Base-by-base conservation (phyloP, 768 basidiomycete species). In the Astraeus odoratus region DNA sequence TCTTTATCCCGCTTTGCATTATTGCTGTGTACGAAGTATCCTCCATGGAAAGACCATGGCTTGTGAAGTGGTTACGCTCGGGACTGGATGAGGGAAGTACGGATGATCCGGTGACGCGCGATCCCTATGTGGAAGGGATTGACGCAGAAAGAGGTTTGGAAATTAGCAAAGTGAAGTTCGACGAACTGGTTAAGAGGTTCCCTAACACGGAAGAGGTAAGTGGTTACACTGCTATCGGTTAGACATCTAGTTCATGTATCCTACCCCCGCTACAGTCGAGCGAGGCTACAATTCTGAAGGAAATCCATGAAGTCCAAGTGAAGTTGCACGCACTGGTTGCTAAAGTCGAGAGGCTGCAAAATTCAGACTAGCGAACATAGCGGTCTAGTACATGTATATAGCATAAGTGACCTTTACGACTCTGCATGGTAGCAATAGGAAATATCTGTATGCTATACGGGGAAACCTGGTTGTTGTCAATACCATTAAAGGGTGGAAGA, bases 1-100 rank as follows among this genome's bases (percentile, higher is more conserved):
- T 97, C 71, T 85, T 83, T 65, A 48, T 92, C 43, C 91, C 92
- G 3, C 69, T 96, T 24, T 67, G 73, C 3, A 41, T 73, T 13
- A 86, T 96, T 50, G 86, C 90, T 0, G 55, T 93, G 26, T 85
- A 72, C 55, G 94, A 96, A 66, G 54, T 58, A 1, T 74, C 86
- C 1, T 70, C 71, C 8, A 59, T 73, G 39, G 77, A 73, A 50
- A 72, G 77, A 50, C 65, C 60, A 8, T 89, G 86, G 84, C 65
- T 87, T 59, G 72, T 75, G 29, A 75, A 71, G 45, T 86, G 89
- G 83, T 73, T 90, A 48, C 59, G 64, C 13, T 70, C 75, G 34
- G 63, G 72, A 19, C 26, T 19, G 27, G 78, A 84, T 53, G 77
- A 85, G 52, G 78, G 75, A 25, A 74, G 71, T 20, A 69, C 71